Percentiles rank a stretch among this genome's conserved stretches.
phyloP scores from a whole-genome alignment of 1,284 basidiomycete genomes.

The Trichosporon ovoides region DNA sequence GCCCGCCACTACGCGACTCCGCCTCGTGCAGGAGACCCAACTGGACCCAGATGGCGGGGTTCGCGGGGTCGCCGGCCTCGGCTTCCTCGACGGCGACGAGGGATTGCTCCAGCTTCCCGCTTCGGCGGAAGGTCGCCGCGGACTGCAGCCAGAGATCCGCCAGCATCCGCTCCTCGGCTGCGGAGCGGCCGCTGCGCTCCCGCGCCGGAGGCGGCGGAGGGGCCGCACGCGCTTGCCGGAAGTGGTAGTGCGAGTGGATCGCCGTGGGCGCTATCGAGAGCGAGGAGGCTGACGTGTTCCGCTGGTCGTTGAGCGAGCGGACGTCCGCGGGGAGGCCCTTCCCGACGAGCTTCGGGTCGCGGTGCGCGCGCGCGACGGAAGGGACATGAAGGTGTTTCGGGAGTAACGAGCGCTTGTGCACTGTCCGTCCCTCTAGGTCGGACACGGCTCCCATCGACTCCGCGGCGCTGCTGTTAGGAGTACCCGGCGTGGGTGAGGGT shows the following conservation, averaged over 20 bases:
- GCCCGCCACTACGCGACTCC: no score
- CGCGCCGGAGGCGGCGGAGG: slow-evolving; percentile 27
- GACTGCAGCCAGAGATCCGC: no score
- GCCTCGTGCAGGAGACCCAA: no score
- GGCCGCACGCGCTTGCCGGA: slow-evolving; percentile 8
- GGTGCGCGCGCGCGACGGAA: slow-evolving; percentile 3
- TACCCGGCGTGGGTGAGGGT: background rate
- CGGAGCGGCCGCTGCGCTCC: no score
- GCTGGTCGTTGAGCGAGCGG: background rate
- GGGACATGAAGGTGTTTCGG: slow-evolving; percentile 45
- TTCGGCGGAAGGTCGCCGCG: no score
- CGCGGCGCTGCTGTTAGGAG: background rate
- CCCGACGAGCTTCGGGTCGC: background rate
- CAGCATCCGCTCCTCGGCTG: no score
- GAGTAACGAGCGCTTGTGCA: slow-evolving; percentile 23
- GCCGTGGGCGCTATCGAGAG: slow-evolving; percentile 61
- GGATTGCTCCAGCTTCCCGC: no score
- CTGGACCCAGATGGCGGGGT: no score
- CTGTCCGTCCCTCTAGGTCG: slow-evolving; percentile 9
- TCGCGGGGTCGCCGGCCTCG: no score
- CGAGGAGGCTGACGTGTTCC: slow-evolving; percentile 22
- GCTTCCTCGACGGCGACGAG: no score
- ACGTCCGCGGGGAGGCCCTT: slow-evolving; percentile 20
- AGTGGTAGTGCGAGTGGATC: slow-evolving; percentile 65
- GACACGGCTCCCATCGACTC: background rate